These are phyloP conservation scores for Verticillium tricorpus DNA, from an alignment of 2,329 filamentous ascomycete species.

Conservation along the genomic window DNA sequence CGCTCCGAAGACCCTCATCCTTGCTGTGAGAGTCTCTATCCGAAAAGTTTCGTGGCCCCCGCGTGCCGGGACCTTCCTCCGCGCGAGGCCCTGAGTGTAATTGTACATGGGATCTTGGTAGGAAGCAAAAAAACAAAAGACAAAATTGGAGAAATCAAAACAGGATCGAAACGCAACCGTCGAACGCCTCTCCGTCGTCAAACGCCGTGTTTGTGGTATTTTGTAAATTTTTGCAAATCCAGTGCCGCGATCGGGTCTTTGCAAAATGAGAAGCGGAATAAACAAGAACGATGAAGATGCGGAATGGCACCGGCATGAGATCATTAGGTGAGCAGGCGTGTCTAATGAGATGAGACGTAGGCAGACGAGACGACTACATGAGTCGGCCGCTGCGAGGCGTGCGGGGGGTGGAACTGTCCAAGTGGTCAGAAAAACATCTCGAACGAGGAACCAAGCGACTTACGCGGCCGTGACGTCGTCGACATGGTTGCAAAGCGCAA, in stretches of 20 bases:
- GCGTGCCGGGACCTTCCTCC: background rate
- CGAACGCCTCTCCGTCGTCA: background rate
- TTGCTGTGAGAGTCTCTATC: background rate
- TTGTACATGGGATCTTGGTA: slow-evolving; percentile 25
- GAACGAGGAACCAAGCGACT: slow-evolving; percentile 22
- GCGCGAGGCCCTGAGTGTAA: slow-evolving; percentile 20
- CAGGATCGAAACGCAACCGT: slow-evolving; percentile 5
- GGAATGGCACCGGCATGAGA: slow-evolving; percentile 2
- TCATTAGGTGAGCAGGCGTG: slow-evolving; percentile 18
- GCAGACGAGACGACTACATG: slow-evolving; percentile 14
- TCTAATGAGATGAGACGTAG: background rate
- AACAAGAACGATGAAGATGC: background rate
- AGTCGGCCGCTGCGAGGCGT: slow-evolving; percentile 35
- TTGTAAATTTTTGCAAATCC: slow-evolving; percentile 5
- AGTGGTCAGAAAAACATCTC: slow-evolving; percentile 9
- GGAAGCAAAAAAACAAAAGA: slow-evolving; percentile 4
- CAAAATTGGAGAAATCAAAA: background rate
- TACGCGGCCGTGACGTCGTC: slow-evolving; percentile 60
- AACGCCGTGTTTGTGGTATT: slow-evolving; percentile 11
- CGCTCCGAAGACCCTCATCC: background rate
- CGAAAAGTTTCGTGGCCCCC: background rate
- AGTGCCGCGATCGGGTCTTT: background rate
- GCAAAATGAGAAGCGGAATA: background rate
- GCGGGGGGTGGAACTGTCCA: slow-evolving; percentile 25
- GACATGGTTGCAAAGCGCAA: slow-evolving; percentile 88